phyloP scores from a whole-genome alignment of 441 rosid genomes.

The Corymbia calophylla region DNA sequence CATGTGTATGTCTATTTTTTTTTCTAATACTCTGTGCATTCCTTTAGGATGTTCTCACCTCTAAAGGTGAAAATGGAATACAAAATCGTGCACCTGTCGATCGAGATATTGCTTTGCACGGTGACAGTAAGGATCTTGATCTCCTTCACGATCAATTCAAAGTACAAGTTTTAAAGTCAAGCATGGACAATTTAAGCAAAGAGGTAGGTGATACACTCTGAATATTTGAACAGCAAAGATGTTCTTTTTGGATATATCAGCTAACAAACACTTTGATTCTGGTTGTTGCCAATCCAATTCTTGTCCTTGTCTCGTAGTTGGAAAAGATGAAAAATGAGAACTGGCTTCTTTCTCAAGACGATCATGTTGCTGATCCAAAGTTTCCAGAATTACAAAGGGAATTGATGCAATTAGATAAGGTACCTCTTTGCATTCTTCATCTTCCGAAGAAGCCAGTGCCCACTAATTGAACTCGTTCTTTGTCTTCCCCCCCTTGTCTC shows the following conservation, averaged over 20 bases:
- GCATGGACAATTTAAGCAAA: conserved; percentile 82
- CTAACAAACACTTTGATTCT: neutral
- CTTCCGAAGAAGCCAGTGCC: neutral
- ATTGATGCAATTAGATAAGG: conserved; percentile 66
- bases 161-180: conserved; percentile 64
- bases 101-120: conserved; percentile 25
- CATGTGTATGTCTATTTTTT: conserved; percentile 8
- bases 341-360: conserved; percentile 43
- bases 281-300: neutral
- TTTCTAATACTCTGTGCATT: neutral
- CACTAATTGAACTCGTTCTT: neutral
- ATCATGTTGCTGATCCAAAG: conserved; percentile 35
- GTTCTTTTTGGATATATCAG: neutral
- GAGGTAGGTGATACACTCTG: conserved; percentile 46
- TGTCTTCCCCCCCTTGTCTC: conserved; percentile 11
- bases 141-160: conserved; percentile 50
- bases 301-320: conserved; percentile 37
- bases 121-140: conserved; percentile 44
- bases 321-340: conserved; percentile 97
- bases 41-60: conserved; percentile 37
- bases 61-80: conserved; percentile 32
- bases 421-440: conserved; percentile 8
- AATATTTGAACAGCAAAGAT: neutral
- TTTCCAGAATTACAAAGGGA: conserved; percentile 69
- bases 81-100: conserved; percentile 21